Conservation (phyloP, 176 grass and related monocot genomes). For the Phragmites australis region DNA sequence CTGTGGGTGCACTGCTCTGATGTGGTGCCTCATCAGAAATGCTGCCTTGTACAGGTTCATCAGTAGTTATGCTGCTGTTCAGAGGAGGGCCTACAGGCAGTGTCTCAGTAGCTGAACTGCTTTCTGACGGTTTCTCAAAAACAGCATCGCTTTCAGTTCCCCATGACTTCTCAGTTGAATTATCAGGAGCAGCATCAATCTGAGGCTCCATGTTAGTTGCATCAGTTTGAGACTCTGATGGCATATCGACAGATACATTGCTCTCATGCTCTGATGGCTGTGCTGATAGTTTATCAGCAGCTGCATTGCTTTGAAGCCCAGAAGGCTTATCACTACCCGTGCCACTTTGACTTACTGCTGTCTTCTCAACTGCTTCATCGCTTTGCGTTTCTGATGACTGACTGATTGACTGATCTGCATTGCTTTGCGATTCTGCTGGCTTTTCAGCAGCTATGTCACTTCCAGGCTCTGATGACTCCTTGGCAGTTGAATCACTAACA, state of each 20-base stretch:
- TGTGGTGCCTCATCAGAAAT: slow-evolving; percentile 25
- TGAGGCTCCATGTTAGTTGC: slow-evolving; percentile 15
- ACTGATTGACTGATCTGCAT: slow-evolving; percentile 27
- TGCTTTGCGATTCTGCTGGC: slow-evolving; percentile 22
- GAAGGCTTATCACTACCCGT: background rate
- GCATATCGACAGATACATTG: background rate
- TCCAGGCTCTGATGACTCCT: slow-evolving; percentile 31
- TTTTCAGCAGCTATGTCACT: background rate
- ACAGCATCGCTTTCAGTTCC: background rate
- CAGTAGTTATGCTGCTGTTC: background rate
- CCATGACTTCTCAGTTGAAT: slow-evolving; percentile 22
- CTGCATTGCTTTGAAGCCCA: slow-evolving; percentile 26
- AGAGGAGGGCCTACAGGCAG: slow-evolving; percentile 20
- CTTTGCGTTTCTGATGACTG: slow-evolving; percentile 30
- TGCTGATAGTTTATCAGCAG: background rate
- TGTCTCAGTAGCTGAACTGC: slow-evolving; percentile 33
- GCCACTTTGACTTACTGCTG: slow-evolving; percentile 20
- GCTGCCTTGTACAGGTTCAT: background rate
- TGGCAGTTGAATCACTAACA: slow-evolving; percentile 12
- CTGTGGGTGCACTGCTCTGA: slow-evolving; percentile 30
- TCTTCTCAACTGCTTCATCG: slow-evolving; percentile 11
- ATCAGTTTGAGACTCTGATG: slow-evolving; percentile 8
- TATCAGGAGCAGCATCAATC: slow-evolving; percentile 15
- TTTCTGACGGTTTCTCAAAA: slow-evolving; percentile 41
- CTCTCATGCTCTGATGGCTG: slow-evolving; percentile 32